Conservation (phyloP, 805 yeast genomes). For the Pichia ethanolica region DNA sequence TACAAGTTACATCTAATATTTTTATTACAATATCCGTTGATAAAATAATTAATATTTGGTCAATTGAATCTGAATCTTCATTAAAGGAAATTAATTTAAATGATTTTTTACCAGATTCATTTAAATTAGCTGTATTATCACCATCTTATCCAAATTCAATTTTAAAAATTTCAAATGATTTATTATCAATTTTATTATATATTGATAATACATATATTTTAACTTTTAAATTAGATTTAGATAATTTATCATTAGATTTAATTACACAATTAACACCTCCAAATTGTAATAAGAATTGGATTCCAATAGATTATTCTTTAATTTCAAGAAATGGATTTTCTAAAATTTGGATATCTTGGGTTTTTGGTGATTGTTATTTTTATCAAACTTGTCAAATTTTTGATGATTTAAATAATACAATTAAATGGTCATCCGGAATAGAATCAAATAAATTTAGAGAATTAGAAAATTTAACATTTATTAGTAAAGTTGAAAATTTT, state of each 20-base stretch:
- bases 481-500: conserved; percentile 7
- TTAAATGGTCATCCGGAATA: conserved; percentile 13
- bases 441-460: conserved; percentile 8
- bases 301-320: conserved; percentile 19
- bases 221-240: conserved; percentile 16
- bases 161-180: conserved; percentile 9
- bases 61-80: conserved; percentile 25
- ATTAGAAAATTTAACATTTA: conserved; percentile 8
- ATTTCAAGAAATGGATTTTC: neutral
- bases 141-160: conserved; percentile 15
- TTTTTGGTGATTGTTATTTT: conserved; percentile 15
- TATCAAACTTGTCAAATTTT: conserved; percentile 17
- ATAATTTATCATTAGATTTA: conserved; percentile 8
- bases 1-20: conserved; percentile 7
- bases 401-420: neutral
- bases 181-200: conserved; percentile 21
- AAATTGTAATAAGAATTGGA: conserved; percentile 17
- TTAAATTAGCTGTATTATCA: conserved; percentile 15
- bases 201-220: conserved; percentile 18
- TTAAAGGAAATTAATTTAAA: conserved; percentile 18
- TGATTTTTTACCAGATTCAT: conserved; percentile 17
- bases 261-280: conserved; percentile 14
- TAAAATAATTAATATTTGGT: conserved; percentile 55
- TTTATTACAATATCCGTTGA: conserved; percentile 44
- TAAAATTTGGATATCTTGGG: conserved; percentile 21